Base-by-base conservation (phyloP, 1,284 basidiomycete species). In the Ustilago esculenta region DNA sequence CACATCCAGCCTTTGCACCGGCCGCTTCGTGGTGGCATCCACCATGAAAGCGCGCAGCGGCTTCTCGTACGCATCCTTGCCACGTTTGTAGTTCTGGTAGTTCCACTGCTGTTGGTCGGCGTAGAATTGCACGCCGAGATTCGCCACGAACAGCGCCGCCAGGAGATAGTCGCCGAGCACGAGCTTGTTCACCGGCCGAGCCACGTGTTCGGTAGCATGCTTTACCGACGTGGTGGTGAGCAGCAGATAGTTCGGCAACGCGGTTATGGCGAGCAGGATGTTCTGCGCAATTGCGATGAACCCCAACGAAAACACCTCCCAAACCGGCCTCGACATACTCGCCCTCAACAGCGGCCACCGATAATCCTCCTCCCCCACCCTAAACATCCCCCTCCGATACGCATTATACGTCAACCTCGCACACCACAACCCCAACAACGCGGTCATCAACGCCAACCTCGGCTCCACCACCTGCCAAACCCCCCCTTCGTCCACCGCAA, bases 41-140 rank as follows among this genome's bases (percentile, higher is more conserved):
- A 57, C 36, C 52, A 60, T 49, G 21, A 46, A 39, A 12, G 39
- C 44, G 35, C 59, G 47, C 9, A 77, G 53, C 1, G 68, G 66
- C 35, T 66, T 63, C 20, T 60, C 69, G 6, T 69, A 42, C 0
- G 57, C 35, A 35, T 65, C 66, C 33, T 68, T 54, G 36, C 73
- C 76, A 58, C 88, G 87, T 83, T 98, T 97, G 84, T 88, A 91
- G 7, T 87, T 87, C 77, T 87, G 86, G 78, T 87, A 96, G 4
- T 88, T 87, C 82, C 88, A 94, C 79, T 97, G 94, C 79, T 94
- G 91, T 74, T 94, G 92, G 82, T 98, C 94, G 4, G 92, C 87
- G 1, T 86, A 87, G 82, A 91, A 92, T 80, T 97, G 92, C 41
- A 88, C 69, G 3, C 83, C 84, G 35, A 93, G 82, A 25, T 87